Evolutionary conservation across 1,284 basidiomycete species (phyloP).

Genomic region (Cerioporus squamosus): DNA sequence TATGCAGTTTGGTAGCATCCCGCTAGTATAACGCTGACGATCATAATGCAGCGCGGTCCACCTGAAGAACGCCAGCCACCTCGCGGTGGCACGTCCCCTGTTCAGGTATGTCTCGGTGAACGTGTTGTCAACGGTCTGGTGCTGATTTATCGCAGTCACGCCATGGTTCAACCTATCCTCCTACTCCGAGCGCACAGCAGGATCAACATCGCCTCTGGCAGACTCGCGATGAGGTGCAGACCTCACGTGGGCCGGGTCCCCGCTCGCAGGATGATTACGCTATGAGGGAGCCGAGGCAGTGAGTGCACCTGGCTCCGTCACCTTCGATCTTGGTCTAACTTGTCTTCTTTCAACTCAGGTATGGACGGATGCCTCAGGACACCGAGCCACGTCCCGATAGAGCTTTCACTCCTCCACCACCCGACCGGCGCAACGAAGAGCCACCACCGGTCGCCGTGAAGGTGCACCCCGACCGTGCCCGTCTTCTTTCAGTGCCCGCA

Average conservation of each 20-base stretch:
- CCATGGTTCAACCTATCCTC: not conserved
- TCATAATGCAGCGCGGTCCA: not conserved
- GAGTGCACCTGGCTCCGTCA: not conserved
- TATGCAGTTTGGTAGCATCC: constrained; percentile 1
- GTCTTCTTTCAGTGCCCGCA: not conserved
- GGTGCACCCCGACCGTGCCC: constrained; percentile 26
- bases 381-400: constrained; percentile 3
- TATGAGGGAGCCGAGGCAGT: constrained; percentile 8
- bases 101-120: constrained; percentile 8
- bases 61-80: not conserved
- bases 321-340: too few species aligned
- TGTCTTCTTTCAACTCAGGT: not conserved
- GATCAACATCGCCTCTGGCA: constrained; percentile 19
- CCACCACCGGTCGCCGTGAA: constrained; percentile 4
- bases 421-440: constrained; percentile 2
- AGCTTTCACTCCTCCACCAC: constrained; percentile 8
- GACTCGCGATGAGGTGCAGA: constrained; percentile 23
- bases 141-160: constrained; percentile 8
- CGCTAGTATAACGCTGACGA: not conserved
- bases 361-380: not conserved
- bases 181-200: not conserved
- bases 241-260: not conserved
- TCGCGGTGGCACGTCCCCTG: not conserved
- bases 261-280: constrained; percentile 2
- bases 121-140: not conserved